Base-by-base conservation (phyloP, 1,284 basidiomycete genomes). In the Phellopilus nigrolimitatus region DNA sequence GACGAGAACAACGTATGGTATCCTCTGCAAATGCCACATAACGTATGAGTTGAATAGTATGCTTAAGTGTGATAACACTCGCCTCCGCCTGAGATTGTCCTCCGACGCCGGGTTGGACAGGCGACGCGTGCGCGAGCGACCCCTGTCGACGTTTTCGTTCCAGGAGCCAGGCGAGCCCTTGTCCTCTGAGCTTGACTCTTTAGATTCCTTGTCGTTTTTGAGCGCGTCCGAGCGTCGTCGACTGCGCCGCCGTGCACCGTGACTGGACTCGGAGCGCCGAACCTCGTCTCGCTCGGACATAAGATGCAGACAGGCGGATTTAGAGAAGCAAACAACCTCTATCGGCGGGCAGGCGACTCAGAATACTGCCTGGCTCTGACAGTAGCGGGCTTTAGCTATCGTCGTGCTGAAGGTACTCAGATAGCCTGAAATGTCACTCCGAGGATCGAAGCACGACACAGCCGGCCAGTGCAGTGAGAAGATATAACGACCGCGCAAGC, bases 1-100 rank as follows among this genome's bases (percentile, higher is more conserved):
- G 85, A 89, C 15, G 85, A 86, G 61, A 79, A 75, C 47, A 91
- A 74, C 2, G 82, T 76, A 63, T 91, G 88, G 64, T 91, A 91
- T 22, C 88, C 89, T 68, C 88, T 90, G 61, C 45, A 17, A n/a
- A n/a, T n/a, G n/a, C n/a, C n/a, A 47, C 36, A 38, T 10, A 24
- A 31, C 33, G 27, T 51, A 9, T 21, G 33, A 24, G 10, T 17
- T 37, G 15, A 37, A 37, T 7, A 15, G 24, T 39, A n/a, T n/a
- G n/a, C n/a, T n/a, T n/a, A n/a, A n/a, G 42, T 19, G 46, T 39
- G 49, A 30, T 47, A 36, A 41, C 36, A 61, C 71, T 47, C 59
- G 84, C 84, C 76, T 77, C 65, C 78, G 73, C 57, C 73, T 71
- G 59, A 82, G 64, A 59, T 74, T 78, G 47, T 81, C 75, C 47